A percentile compares a stretch with the other conserved stretches of the same genome.
Conservation (phyloP, 768 basidiomycete genomes). For the Vishniacozyma victoriae region DNA sequence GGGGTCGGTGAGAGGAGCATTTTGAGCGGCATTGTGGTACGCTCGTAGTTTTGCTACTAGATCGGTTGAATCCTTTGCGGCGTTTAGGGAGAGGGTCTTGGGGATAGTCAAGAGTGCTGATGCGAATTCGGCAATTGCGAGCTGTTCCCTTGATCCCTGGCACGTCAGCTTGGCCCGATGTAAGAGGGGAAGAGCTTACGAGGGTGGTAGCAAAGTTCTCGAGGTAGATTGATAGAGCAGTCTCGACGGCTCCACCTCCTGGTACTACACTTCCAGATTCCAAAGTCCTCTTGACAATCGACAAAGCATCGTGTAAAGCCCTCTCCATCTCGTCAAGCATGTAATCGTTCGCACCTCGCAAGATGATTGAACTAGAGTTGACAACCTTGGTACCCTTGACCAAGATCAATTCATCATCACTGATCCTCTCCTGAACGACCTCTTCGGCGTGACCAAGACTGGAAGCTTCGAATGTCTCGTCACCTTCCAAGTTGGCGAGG, state of each 20-base stretch:
- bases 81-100: slow-evolving; percentile 93
- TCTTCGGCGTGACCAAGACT: slow-evolving; percentile 90
- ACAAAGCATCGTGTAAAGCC: slow-evolving; percentile 86
- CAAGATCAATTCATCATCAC: slow-evolving; percentile 96
- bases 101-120: slow-evolving; percentile 86
- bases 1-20: slow-evolving; percentile 79
- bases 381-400: slow-evolving; percentile 98
- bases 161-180: slow-evolving; percentile 4
- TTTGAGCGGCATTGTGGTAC: slow-evolving; percentile 95
- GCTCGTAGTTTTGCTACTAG: slow-evolving; percentile 93
- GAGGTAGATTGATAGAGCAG: slow-evolving; percentile 90
- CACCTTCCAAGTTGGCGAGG: slow-evolving; percentile 92
- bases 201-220: slow-evolving; percentile 98
- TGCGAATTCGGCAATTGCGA: slow-evolving; percentile 99
- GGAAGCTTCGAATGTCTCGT: slow-evolving; percentile 91
- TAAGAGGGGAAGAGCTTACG: slow-evolving; percentile 54
- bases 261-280: slow-evolving; percentile 95
- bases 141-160: slow-evolving; percentile 93
- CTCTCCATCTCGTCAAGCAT: slow-evolving; percentile 99
- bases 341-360: slow-evolving; percentile 97
- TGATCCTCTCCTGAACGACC: slow-evolving; percentile 91
- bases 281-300: slow-evolving; percentile 90
- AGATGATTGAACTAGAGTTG: slow-evolving; percentile 81
- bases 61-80: slow-evolving; percentile 96
- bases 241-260: slow-evolving; percentile 95